Evolutionary conservation across 345 rosid genomes (phyloP).

Genomic region (Eucalyptus victrix): DNA sequence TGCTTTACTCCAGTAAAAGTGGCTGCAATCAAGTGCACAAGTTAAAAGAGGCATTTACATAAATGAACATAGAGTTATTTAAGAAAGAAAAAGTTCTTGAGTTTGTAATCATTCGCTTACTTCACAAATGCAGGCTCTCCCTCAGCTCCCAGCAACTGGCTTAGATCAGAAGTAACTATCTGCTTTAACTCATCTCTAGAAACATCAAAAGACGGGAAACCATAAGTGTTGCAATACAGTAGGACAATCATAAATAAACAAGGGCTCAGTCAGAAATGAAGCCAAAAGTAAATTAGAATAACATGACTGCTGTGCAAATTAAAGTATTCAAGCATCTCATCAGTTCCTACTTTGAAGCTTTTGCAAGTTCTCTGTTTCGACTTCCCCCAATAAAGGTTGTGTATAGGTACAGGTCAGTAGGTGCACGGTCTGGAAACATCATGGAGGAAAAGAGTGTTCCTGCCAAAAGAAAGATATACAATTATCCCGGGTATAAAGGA

Average conservation of each 20-base stretch:
- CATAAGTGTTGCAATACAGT: not conserved
- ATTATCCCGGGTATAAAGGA: not conserved
- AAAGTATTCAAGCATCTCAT: not conserved
- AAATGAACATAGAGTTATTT: not conserved
- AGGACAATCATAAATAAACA: not conserved
- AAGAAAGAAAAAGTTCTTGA: not conserved
- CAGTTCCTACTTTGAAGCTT: constrained; percentile 50
- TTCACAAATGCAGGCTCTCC: constrained; percentile 81
- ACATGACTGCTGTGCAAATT: not conserved
- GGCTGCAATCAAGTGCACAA: constrained; percentile 35
- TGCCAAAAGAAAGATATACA: not conserved
- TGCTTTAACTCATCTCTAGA: constrained; percentile 63
- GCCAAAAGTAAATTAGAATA: not conserved
- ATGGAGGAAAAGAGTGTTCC: constrained; percentile 93
- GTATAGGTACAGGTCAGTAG: constrained; percentile 55
- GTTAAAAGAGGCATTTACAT: not conserved
- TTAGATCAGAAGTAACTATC: constrained; percentile 77
- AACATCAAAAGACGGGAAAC: not conserved
- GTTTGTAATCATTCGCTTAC: constrained; percentile 17
- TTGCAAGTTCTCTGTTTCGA: constrained; percentile 80
- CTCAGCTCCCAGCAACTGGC: constrained; percentile 72
- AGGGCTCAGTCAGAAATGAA: not conserved
- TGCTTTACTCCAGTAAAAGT: constrained; percentile 81
- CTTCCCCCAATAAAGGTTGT: constrained; percentile 95
- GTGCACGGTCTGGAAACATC: constrained; percentile 97